Percentiles rank a stretch among this genome's conserved stretches.
Conservation (phyloP, 2,329 filamentous ascomycete genomes). For the Epicoccum nigrum region DNA sequence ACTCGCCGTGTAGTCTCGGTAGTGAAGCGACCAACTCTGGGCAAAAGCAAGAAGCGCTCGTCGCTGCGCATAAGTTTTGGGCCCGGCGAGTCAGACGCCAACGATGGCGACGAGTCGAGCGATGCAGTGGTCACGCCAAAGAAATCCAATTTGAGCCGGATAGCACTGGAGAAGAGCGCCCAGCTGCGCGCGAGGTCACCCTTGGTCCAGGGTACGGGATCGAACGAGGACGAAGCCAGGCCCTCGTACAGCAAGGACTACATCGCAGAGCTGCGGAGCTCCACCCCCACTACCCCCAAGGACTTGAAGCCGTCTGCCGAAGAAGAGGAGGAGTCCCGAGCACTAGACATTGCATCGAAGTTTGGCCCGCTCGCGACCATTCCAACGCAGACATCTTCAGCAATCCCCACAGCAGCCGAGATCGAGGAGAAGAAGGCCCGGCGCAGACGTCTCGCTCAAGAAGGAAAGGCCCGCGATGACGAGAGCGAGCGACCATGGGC, state of each 20-base stretch:
- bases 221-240: constrained; percentile 64
- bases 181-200: constrained; percentile 62
- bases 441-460: constrained; percentile 77
- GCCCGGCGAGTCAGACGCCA: constrained; percentile 59
- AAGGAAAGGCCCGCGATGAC: constrained; percentile 65
- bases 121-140: constrained; percentile 65
- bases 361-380: constrained; percentile 61
- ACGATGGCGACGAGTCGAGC: constrained; percentile 58
- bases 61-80: constrained; percentile 80
- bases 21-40: constrained; percentile 59
- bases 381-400: constrained; percentile 39
- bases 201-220: constrained; percentile 58
- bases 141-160: constrained; percentile 65
- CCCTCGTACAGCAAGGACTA: constrained; percentile 88
- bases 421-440: constrained; percentile 91
- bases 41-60: constrained; percentile 72
- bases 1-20: constrained; percentile 55
- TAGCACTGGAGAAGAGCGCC: constrained; percentile 71
- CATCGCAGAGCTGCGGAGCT: constrained; percentile 81
- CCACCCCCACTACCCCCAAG: constrained; percentile 81
- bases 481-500: constrained; percentile 52
- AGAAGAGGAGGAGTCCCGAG: constrained; percentile 54
- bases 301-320: constrained; percentile 54
- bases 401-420: constrained; percentile 81
- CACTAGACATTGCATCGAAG: constrained; percentile 56